Base-by-base conservation (phyloP, 352 stramenopile genomes). In the Globisporangium recalcitrans region DNA sequence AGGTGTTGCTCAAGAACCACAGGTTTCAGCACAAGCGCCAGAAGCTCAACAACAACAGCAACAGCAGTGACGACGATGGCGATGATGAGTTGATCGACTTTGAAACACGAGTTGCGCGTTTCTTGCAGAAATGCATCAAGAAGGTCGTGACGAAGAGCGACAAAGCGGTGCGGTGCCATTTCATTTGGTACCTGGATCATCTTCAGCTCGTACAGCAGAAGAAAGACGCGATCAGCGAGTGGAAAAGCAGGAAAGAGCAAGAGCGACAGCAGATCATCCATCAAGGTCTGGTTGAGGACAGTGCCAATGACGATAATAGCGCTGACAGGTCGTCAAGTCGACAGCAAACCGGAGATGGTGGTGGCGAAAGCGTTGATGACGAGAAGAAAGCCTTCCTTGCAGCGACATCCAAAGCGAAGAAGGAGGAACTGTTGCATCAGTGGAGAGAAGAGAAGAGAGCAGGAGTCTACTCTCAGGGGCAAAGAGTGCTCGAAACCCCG, bases 131-230 rank as follows among this genome's bases (percentile, higher is more conserved):
- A 55, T 88, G 76, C 61, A 75, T 78, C 26, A 71, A 70, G 8
- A 73, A 71, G 19, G 38, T 91, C 47, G 70, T 87, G 13, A 91
- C 78, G 11, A 71, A 84, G 59, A 80, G 69, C 3, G 57, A 74
- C n/a, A 74, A 72, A 32, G 74, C 77, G 9, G 62, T 93, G n/a
- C 73, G 79, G 0, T 75, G 65, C 16, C 84, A 93, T 64, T 75
- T 87, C 16, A 68, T 83, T 13, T 93, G 84, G 84, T 91, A 91
- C 62, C 31, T 88, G 21, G 60, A 60, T 10, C 72, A 91, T 22
- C 42, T 89, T 29, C 29, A 67, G 27, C 64, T 91, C 22, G 32
- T 86, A 0, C 67, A 86, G 26, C 74, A 87, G 56, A 91, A 91
- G 56, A 88, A 87, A 40, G 57, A 68, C 0, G 71, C 73, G 38